These are phyloP conservation scores for Talaromyces sp. DNA, from an alignment of 2,329 filamentous ascomycete genomes.

Conservation along the genomic window DNA sequence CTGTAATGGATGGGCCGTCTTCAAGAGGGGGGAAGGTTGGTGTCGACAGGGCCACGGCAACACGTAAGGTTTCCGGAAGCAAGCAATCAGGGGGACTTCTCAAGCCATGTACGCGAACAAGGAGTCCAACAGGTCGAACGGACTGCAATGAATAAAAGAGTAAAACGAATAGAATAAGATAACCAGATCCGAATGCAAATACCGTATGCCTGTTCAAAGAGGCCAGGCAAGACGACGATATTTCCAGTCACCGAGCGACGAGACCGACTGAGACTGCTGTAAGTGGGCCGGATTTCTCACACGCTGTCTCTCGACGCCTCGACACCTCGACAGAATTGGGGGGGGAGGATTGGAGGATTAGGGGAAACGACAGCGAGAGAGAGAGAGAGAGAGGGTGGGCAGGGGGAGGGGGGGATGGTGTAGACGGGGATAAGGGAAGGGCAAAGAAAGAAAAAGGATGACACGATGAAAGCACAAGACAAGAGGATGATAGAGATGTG, in stretches of 20 bases:
- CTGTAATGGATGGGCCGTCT: conserved; percentile 8
- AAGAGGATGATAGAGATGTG: conserved; percentile 30
- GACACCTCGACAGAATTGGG: background rate
- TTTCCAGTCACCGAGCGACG: background rate
- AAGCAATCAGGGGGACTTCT: conserved; percentile 25
- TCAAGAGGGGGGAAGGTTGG: conserved; percentile 23
- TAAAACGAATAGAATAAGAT: conserved; percentile 30
- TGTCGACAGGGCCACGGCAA: conserved; percentile 19
- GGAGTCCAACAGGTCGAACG: conserved; percentile 13
- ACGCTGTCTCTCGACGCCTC: background rate
- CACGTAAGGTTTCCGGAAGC: conserved; percentile 24
- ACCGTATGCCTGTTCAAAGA: background rate
- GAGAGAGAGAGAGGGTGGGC: background rate
- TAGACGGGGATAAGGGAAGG: conserved; percentile 23
- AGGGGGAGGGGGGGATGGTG: conserved; percentile 18
- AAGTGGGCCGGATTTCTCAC: background rate
- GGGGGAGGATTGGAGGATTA: conserved; percentile 4
- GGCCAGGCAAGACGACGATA: background rate
- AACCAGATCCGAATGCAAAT: conserved; percentile 17
- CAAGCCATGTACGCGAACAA: conserved; percentile 17
- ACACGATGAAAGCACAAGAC: conserved; percentile 17
- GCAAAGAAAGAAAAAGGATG: conserved; percentile 16
- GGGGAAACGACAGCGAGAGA: background rate
- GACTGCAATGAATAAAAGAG: conserved; percentile 30
- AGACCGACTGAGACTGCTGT: background rate